phyloP scores from a whole-genome alignment of 2,329 filamentous ascomycete genomes.

The Penicillium sp. region DNA sequence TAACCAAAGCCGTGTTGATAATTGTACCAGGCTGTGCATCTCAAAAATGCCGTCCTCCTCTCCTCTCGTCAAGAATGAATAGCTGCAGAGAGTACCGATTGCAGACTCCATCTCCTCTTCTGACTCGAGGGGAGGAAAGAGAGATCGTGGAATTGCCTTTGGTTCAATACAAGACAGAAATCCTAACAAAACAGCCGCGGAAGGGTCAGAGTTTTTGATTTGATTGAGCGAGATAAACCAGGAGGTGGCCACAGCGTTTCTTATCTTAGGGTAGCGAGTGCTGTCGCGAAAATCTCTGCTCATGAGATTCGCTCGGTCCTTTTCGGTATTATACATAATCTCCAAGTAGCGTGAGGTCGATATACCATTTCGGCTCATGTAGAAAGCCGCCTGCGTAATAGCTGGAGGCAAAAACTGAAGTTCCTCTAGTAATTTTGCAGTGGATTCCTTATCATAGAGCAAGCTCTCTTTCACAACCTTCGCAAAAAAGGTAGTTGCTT shows the following conservation, averaged over 20 bases:
- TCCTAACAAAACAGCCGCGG: slow-evolving; percentile 35
- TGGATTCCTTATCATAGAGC: background rate
- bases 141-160: slow-evolving; percentile 31
- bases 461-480: slow-evolving; percentile 5
- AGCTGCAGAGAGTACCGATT: slow-evolving; percentile 33
- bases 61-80: slow-evolving; percentile 29
- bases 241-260: slow-evolving; percentile 34
- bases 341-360: slow-evolving; percentile 22
- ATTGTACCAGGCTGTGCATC: slow-evolving; percentile 37
- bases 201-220: slow-evolving; percentile 28
- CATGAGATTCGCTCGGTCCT: slow-evolving; percentile 1
- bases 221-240: slow-evolving; percentile 41
- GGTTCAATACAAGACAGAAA: slow-evolving; percentile 27
- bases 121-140: slow-evolving; percentile 27
- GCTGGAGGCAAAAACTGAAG: slow-evolving; percentile 26
- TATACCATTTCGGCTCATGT: background rate
- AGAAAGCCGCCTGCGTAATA: slow-evolving; percentile 18
- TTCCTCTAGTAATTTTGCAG: slow-evolving; percentile 11
- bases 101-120: slow-evolving; percentile 22
- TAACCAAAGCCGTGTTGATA: slow-evolving; percentile 36
- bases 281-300: slow-evolving; percentile 32
- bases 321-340: slow-evolving; percentile 16
- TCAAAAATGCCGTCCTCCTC: slow-evolving; percentile 7
- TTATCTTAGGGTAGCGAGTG: slow-evolving; percentile 27
- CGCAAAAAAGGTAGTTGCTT: slow-evolving; percentile 3